Conservation (phyloP, 805 yeast genomes). For the Yamadazyma philogaea region DNA sequence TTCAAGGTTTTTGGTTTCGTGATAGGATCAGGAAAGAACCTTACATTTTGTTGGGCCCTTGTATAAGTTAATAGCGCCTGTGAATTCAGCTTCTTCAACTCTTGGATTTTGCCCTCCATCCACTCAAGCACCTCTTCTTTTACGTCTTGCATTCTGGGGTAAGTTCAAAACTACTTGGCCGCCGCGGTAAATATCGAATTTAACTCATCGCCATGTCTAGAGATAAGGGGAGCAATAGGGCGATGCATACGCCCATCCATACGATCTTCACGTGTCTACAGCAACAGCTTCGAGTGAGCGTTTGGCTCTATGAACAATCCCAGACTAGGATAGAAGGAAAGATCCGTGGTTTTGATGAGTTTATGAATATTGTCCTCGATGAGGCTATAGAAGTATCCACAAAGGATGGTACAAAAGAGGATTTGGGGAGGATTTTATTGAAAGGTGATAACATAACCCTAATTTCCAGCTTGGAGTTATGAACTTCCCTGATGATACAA, state of each 20-base stretch:
- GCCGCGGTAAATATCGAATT: neutral
- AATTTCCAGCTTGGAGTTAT: slow-evolving; percentile 44
- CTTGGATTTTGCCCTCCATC: slow-evolving; percentile 53
- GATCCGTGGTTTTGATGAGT: slow-evolving; percentile 93
- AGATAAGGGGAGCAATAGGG: slow-evolving; percentile 7
- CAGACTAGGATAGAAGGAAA: slow-evolving; percentile 75
- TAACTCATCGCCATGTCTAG: slow-evolving; percentile 1
- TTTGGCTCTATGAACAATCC: slow-evolving; percentile 89
- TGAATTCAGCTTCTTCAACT: slow-evolving; percentile 46
- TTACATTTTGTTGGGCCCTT: slow-evolving; percentile 54
- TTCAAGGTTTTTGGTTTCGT: slow-evolving; percentile 55
- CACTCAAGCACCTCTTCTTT: slow-evolving; percentile 53
- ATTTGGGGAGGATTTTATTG: slow-evolving; percentile 71
- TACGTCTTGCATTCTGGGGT: neutral
- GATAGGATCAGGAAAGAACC: slow-evolving; percentile 43
- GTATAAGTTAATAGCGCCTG: slow-evolving; percentile 52
- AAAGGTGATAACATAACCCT: slow-evolving; percentile 94
- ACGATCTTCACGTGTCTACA: slow-evolving; percentile 84
- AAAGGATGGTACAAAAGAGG: slow-evolving; percentile 47
- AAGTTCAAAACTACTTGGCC: neutral
- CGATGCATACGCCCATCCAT: slow-evolving; percentile 85
- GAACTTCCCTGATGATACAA: neutral
- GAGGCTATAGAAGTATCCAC: slow-evolving; percentile 62
- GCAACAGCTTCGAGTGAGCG: slow-evolving; percentile 71
- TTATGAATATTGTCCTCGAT: slow-evolving; percentile 76